Percentiles rank a stretch among this genome's conserved stretches.
Evolutionary conservation across 805 yeast genomes (phyloP).

Genomic region (Wickerhamiella cacticola): DNA sequence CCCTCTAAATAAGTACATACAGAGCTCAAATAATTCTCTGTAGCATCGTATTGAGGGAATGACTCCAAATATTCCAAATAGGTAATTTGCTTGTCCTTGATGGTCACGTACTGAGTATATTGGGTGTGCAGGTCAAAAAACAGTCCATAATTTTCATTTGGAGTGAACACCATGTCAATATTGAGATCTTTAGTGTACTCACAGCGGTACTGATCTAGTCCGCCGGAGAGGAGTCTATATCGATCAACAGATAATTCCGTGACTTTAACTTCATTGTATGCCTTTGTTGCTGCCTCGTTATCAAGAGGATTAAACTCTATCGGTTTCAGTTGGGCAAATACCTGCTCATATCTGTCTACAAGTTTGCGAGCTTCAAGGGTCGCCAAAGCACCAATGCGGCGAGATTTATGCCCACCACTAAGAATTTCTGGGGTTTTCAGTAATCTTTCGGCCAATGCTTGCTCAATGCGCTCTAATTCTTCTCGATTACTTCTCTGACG

Average conservation of each 20-base stretch:
- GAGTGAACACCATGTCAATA: conserved; percentile 40
- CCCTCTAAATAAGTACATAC: conserved; percentile 40
- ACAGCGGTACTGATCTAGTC: conserved; percentile 35
- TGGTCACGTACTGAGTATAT: conserved; percentile 22
- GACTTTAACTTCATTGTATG: background rate
- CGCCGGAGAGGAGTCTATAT: background rate
- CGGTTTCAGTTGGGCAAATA: background rate
- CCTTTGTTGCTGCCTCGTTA: background rate
- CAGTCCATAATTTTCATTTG: conserved; percentile 38
- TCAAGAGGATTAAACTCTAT: background rate
- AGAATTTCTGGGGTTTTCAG: conserved; percentile 15
- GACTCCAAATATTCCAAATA: conserved; percentile 42
- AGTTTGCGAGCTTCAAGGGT: conserved; percentile 55
- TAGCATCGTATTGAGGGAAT: conserved; percentile 34
- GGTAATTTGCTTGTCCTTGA: conserved; percentile 19
- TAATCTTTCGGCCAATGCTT: conserved; percentile 51
- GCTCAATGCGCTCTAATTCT: conserved; percentile 62
- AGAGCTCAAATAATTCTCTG: conserved; percentile 33
- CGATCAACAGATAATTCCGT: background rate
- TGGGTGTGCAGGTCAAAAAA: conserved; percentile 40
- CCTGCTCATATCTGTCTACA: conserved; percentile 32
- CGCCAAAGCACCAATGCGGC: conserved; percentile 45
- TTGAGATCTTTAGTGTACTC: conserved; percentile 39
- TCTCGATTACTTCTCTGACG: conserved; percentile 23
- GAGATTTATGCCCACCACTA: conserved; percentile 29